Evolutionary conservation across 2,329 filamentous ascomycete genomes (phyloP).

Genomic region (Aureobasidium sp.): DNA sequence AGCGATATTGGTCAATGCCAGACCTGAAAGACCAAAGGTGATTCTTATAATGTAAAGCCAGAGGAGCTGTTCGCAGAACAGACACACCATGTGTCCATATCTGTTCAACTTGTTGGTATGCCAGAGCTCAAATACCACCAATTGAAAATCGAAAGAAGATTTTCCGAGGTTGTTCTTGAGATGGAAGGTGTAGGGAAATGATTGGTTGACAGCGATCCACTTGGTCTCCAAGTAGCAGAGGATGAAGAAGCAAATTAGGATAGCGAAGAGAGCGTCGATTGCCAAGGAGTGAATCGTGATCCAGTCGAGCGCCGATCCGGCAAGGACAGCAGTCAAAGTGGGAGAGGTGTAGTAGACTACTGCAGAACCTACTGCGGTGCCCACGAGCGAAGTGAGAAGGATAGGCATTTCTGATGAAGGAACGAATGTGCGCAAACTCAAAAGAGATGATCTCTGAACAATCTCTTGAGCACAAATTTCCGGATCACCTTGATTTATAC

Average conservation of each 20-base stretch:
- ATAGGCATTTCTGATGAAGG: constrained; percentile 1
- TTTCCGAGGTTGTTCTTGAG: constrained; percentile 15
- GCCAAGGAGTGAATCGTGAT: constrained; percentile 12
- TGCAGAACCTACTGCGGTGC: constrained; percentile 2
- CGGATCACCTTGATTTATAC: constrained; percentile 2
- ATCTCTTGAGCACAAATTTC: background rate
- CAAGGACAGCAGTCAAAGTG: constrained; percentile 5
- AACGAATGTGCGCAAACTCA: constrained; percentile 8
- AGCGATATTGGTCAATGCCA: constrained; percentile 4
- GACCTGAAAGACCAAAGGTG: constrained; percentile 12
- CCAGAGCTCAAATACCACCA: constrained; percentile 16
- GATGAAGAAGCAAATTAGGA: constrained; percentile 15
- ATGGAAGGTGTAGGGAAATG: constrained; percentile 16
- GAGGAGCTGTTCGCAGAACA: constrained; percentile 14
- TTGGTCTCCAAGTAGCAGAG: constrained; percentile 15
- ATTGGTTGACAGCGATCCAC: constrained; percentile 17
- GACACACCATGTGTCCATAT: constrained; percentile 16
- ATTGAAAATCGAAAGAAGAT: constrained; percentile 10
- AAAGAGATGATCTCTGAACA: constrained; percentile 1
- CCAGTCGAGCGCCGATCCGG: constrained; percentile 6
- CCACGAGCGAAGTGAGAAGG: constrained; percentile 11
- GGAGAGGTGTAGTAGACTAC: constrained; percentile 15
- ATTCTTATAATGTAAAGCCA: constrained; percentile 13
- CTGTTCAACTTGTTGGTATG: constrained; percentile 16
- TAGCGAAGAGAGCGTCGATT: constrained; percentile 15